A percentile compares a stretch with the other conserved stretches of the same genome.
phyloP scores from a whole-genome alignment of 2,329 filamentous ascomycete genomes.

The Cordyceps cateniannulata region DNA sequence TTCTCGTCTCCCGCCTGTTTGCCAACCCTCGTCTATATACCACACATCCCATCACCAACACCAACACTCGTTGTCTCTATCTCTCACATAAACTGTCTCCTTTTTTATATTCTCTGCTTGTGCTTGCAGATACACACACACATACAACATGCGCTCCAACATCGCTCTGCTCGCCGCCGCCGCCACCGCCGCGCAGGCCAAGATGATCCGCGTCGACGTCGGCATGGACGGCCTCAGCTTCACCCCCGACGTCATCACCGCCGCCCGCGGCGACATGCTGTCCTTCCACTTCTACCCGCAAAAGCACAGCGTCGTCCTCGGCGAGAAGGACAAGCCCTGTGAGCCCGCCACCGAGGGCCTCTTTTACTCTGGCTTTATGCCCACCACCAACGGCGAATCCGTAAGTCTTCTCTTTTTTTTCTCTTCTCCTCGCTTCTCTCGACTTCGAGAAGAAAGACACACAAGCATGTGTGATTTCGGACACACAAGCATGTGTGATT shows the following conservation, averaged over 20 bases:
- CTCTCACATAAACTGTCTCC: too few relatives aligned
- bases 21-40: too few relatives aligned
- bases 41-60: too few relatives aligned
- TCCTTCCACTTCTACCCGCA: slow-evolving; percentile 48
- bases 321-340: slow-evolving; percentile 43
- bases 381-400: background rate
- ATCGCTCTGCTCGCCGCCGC: slow-evolving; percentile 3
- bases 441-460: background rate
- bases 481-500: too few relatives aligned
- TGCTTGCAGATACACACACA: background rate
- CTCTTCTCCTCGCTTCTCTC: slow-evolving; percentile 1
- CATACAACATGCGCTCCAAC: slow-evolving; percentile 5
- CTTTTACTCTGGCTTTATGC: slow-evolving; percentile 9
- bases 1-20: too few relatives aligned
- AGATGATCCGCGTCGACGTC: slow-evolving; percentile 32
- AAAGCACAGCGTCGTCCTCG: slow-evolving; percentile 44
- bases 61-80: too few relatives aligned
- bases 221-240: slow-evolving; percentile 37
- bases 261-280: slow-evolving; percentile 40
- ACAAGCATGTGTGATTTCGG: too few relatives aligned
- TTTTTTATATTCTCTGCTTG: background rate
- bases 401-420: slow-evolving; percentile 4
- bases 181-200: slow-evolving; percentile 18
- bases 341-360: slow-evolving; percentile 23
- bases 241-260: slow-evolving; percentile 36